phyloP scores from a whole-genome alignment of 179 eudicot genomes.

The Silene coronaria region DNA sequence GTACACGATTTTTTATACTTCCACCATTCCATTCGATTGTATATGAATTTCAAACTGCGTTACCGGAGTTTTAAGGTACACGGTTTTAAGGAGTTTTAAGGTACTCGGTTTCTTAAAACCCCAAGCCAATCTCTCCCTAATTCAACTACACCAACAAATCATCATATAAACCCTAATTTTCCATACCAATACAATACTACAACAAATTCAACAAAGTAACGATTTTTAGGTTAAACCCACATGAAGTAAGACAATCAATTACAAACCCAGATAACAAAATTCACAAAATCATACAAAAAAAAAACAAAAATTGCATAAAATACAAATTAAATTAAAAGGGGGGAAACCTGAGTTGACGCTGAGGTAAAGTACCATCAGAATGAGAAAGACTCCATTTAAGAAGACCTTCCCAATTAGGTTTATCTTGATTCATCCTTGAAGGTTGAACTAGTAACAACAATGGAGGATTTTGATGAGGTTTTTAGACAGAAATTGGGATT shows the following conservation, averaged over 20 bases:
- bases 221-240: neutral
- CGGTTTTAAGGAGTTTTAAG: too few species aligned
- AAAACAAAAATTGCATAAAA: neutral
- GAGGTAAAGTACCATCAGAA: constrained; percentile 61
- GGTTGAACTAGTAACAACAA: neutral
- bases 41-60: too few species aligned
- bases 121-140: too few species aligned
- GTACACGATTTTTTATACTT: too few species aligned
- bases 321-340: neutral
- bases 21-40: too few species aligned
- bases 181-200: too few species aligned
- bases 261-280: neutral
- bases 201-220: neutral
- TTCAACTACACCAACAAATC: too few species aligned
- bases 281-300: neutral
- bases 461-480: neutral
- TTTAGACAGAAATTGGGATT: neutral
- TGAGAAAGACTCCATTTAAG: constrained; percentile 90
- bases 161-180: too few species aligned
- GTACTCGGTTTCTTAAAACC: too few species aligned
- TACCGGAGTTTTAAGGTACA: too few species aligned
- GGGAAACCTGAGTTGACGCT: constrained; percentile 60
- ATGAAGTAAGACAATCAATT: neutral
- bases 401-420: constrained; percentile 84
- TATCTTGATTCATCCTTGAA: constrained; percentile 32